Conservation (phyloP, 495 filamentous ascomycete genomes). For the Extremus antarcticus region DNA sequence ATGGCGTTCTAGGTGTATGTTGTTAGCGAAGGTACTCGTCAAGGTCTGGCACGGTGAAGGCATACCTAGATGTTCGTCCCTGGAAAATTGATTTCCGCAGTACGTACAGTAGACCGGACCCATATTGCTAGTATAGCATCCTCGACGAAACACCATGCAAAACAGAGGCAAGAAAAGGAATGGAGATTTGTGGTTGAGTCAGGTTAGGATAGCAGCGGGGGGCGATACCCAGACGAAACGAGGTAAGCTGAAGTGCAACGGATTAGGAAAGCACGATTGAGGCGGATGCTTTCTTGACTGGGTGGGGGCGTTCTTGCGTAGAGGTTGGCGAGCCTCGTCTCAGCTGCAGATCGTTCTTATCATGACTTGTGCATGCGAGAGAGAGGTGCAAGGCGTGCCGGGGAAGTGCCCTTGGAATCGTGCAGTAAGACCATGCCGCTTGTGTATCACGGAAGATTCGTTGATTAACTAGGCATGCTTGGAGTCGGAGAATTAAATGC, state of each 20-base stretch:
- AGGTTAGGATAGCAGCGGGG: background rate
- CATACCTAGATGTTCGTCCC: conserved; percentile 60
- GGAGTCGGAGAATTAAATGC: background rate
- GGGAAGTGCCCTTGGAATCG: too few relatives aligned
- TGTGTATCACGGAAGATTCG: too few relatives aligned
- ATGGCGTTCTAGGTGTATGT: conserved; percentile 52
- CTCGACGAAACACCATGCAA: background rate
- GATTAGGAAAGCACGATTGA: too few relatives aligned
- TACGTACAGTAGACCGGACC: conserved; percentile 53
- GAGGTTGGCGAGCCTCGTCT: background rate
- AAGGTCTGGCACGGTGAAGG: too few relatives aligned
- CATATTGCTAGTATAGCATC: conserved; percentile 24
- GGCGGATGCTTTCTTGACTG: background rate
- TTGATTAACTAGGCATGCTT: too few relatives aligned
- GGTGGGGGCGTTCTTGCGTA: background rate
- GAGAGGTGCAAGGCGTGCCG: background rate
- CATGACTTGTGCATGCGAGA: background rate
- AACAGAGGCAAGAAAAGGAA: background rate
- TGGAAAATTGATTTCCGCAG: conserved; percentile 52
- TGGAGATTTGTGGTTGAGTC: too few relatives aligned
- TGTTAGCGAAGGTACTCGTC: too few relatives aligned
- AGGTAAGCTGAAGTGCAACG: background rate
- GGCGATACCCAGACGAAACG: too few relatives aligned
- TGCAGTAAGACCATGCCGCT: too few relatives aligned
- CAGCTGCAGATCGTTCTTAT: background rate